phyloP scores from a whole-genome alignment of 108 stramenopile genomes.

The Aurantiochytrium sp. region DNA sequence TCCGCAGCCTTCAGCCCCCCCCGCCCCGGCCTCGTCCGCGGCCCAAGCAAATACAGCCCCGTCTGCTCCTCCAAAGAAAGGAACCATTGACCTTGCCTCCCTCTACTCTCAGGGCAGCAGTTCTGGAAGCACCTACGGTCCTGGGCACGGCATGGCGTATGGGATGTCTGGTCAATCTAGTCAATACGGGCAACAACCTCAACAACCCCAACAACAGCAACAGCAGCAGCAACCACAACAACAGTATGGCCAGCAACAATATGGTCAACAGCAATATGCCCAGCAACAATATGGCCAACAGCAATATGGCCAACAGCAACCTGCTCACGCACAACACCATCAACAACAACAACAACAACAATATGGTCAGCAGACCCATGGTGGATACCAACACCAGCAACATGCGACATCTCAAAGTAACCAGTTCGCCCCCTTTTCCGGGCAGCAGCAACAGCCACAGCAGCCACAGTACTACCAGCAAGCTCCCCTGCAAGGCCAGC shows the following conservation, averaged over 20 bases:
- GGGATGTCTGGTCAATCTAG: not conserved
- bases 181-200: not conserved
- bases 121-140: not conserved
- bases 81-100: not conserved
- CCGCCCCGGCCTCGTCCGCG: not conserved
- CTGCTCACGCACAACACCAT: not conserved
- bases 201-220: conserved; percentile 5
- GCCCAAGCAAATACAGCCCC: not conserved
- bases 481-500: not conserved
- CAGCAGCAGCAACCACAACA: not conserved
- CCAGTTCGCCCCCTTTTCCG: not conserved
- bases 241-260: not conserved
- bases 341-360: not conserved
- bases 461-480: not conserved
- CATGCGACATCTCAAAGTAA: not conserved
- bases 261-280: not conserved
- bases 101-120: not conserved
- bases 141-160: not conserved
- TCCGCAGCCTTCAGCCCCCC: not conserved
- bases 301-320: not conserved
- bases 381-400: not conserved
- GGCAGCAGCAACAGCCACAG: not conserved
- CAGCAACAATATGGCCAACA: not conserved
- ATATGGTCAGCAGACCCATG: not conserved
- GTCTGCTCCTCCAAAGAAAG: not conserved